These are phyloP conservation scores for Ailanthus altissimus DNA, from an alignment of 345 rosid genomes.

Conservation along the genomic window DNA sequence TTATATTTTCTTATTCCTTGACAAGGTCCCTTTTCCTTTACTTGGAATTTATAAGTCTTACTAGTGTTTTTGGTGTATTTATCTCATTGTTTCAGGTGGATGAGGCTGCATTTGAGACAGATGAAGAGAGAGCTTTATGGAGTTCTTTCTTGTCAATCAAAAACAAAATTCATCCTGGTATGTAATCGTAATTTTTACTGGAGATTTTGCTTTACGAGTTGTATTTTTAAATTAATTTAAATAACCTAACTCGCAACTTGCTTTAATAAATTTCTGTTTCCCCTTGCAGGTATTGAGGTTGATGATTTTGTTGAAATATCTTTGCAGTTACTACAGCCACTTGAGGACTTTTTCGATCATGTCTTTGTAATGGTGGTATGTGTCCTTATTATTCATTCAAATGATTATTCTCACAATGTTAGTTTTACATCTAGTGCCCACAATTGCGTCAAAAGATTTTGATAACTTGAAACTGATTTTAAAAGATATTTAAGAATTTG, in stretches of 20 bases:
- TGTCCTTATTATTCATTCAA: constrained; percentile 13
- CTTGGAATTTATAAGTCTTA: neutral
- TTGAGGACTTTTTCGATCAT: constrained; percentile 83
- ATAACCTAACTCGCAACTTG: neutral
- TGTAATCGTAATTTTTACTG: neutral
- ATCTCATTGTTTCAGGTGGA: constrained; percentile 57
- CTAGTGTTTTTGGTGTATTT: neutral
- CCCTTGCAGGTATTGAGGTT: constrained; percentile 60
- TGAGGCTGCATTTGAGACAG: constrained; percentile 69
- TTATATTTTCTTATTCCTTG: neutral
- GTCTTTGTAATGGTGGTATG: constrained; percentile 99
- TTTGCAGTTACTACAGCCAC: constrained; percentile 61
- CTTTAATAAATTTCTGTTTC: neutral
- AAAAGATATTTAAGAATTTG: neutral
- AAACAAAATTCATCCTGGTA: constrained; percentile 67
- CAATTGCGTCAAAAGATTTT: neutral
- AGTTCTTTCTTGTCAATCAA: constrained; percentile 51
- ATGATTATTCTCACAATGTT: neutral
- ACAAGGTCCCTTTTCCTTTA: neutral
- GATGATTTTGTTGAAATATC: constrained; percentile 79
- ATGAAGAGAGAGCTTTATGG: constrained; percentile 79
- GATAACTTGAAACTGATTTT: neutral
- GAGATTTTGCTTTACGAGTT: neutral
- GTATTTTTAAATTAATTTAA: neutral
- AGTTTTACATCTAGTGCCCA: constrained; percentile 4